Conservation (phyloP, 2,329 filamentous ascomycete species). For the Pseudogymnoascus sp. region DNA sequence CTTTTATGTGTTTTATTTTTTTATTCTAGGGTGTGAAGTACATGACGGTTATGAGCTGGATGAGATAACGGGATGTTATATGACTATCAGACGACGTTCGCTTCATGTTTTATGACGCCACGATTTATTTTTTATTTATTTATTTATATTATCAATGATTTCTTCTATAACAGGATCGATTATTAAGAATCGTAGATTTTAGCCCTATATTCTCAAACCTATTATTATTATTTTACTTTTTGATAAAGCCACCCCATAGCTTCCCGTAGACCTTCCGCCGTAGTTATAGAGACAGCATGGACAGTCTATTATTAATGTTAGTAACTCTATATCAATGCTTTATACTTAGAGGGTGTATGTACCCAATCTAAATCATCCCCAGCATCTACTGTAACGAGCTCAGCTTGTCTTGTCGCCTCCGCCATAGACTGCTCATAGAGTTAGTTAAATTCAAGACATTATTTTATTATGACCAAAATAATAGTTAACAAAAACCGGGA, state of each 20-base stretch:
- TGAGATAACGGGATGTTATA: neutral
- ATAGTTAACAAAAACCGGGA: neutral
- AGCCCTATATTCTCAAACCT: neutral
- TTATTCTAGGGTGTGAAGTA: neutral
- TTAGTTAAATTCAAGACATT: neutral
- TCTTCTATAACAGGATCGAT: neutral
- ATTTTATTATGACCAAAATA: neutral
- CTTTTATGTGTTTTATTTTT: neutral
- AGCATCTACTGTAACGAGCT: neutral
- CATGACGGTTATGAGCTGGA: neutral
- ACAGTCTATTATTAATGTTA: neutral
- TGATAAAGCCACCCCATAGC: neutral
- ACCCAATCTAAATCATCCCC: neutral
- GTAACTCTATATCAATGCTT: neutral
- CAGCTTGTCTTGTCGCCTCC: neutral
- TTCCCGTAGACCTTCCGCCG: neutral
- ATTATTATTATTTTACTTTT: neutral
- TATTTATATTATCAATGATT: slow-evolving; percentile 1
- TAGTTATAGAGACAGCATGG: neutral
- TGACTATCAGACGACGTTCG: neutral
- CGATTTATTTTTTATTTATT: neutral
- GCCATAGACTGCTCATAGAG: neutral
- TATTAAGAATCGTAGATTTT: no score
- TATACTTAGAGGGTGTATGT: neutral
- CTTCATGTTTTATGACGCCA: slow-evolving; percentile 7